These are phyloP conservation scores for Amniculicola lignicola DNA, from an alignment of 495 filamentous ascomycete species.

Conservation along the genomic window DNA sequence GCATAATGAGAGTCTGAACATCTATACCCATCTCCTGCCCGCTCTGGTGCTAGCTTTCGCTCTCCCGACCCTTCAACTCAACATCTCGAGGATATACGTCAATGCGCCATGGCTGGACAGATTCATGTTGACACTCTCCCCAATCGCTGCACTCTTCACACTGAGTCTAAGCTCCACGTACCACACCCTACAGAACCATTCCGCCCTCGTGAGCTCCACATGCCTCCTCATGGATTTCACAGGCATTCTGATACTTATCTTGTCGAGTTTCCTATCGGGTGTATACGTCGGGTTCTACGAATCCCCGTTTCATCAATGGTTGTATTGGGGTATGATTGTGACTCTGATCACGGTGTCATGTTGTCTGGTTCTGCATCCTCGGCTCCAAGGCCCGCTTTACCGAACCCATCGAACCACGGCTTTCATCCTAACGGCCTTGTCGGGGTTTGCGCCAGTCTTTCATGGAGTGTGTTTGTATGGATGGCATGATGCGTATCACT, in stretches of 20 bases:
- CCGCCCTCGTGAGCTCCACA: conserved; percentile 38
- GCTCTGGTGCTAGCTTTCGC: conserved; percentile 36
- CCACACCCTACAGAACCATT: conserved; percentile 55
- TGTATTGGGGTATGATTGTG: conserved; percentile 50
- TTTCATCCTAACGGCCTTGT: conserved; percentile 49
- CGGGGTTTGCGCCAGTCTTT: conserved; percentile 48
- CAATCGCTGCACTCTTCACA: conserved; percentile 44
- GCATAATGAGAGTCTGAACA: conserved; percentile 51
- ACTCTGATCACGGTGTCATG: conserved; percentile 40
- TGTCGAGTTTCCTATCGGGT: conserved; percentile 50
- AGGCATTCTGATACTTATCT: conserved; percentile 49
- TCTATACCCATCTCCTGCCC: conserved; percentile 47
- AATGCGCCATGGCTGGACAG: conserved; percentile 40
- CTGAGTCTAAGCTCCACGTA: conserved; percentile 47
- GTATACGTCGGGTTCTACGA: conserved; percentile 54
- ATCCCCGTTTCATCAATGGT: conserved; percentile 41
- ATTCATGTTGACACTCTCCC: conserved; percentile 45
- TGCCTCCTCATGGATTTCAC: conserved; percentile 50
- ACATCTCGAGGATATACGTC: conserved; percentile 39
- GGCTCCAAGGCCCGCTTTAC: conserved; percentile 45
- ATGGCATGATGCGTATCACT: conserved; percentile 41
- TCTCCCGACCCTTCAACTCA: conserved; percentile 21
- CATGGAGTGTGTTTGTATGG: conserved; percentile 48
- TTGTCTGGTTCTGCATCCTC: conserved; percentile 44
- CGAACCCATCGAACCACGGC: conserved; percentile 42